Evolutionary conservation across 2,329 filamentous ascomycete genomes (phyloP), one percentile per base, ranked within the genome.

Genomic region (Didymella pinodella): DNA sequence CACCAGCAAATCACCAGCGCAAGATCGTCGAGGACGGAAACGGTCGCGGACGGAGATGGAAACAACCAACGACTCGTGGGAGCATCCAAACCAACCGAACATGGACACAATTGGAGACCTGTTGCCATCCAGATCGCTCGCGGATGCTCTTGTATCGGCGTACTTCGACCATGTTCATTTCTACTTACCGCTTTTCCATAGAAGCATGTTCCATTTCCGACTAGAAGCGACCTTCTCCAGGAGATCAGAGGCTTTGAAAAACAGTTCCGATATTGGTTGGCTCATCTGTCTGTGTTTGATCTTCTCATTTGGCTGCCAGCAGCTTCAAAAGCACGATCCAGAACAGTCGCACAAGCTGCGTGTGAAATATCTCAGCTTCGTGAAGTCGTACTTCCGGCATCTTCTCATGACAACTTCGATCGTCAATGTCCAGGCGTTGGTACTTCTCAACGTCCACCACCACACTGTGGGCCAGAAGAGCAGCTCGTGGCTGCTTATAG

Each of bases 381-480:
- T 75, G 3, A 74, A 77, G 47, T 66, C 70, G 1, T 65, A 70
- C 49, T 71, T 79, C 41, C 75, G 78, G 25, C 70, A 73, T 12
- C 67, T 80, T 7, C 67, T 80, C 11, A 73, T 68, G 18, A 72
- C 75, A 5, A 77, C 77, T 1, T 79, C 73, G 25, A 64, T 81
- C 8, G 68, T 74, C n/a, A 80, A 80, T 41, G 71, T 81, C 10
- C 78, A 80, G 61, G 79, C 78, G 0, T 69, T 81, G 26, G 73
- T 80, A 53, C 70, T 81, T 5, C 72, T 80, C 11, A 77, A 78
- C 22, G 51, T 80, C 12, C 77, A 81, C 57, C 74, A 79, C 56
- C 76, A 81, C 54, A 78, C 76, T 34, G 73, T 74, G 26, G 79
- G 79, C 12, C 78, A 81, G 57, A 71, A 78, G 28, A 81, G 77